These are phyloP conservation scores for Erigeron philadelphicus DNA, from an alignment of 140 eudicot genomes.

Conservation along the genomic window DNA sequence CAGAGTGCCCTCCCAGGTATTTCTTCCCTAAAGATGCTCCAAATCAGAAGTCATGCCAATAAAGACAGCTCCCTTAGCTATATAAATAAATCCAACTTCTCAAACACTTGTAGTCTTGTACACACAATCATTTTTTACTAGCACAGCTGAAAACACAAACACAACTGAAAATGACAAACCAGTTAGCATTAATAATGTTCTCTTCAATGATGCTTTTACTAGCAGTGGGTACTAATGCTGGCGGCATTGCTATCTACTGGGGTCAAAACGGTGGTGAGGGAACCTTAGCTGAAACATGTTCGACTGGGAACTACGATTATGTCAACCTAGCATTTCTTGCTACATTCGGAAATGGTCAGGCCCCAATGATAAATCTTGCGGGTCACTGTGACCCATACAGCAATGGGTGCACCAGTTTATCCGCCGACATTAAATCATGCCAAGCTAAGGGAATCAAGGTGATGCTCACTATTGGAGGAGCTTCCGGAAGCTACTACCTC, in stretches of 20 bases:
- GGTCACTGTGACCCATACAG: slow-evolving; percentile 51
- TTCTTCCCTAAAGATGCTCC: no score
- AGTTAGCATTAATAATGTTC: neutral
- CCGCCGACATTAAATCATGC: slow-evolving; percentile 39
- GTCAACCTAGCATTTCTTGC: slow-evolving; percentile 41
- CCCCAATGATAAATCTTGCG: slow-evolving; percentile 44
- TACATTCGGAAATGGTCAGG: slow-evolving; percentile 39
- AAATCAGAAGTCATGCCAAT: neutral
- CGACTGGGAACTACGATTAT: slow-evolving; percentile 32
- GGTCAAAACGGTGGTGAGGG: slow-evolving; percentile 55
- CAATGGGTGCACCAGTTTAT: slow-evolving; percentile 40
- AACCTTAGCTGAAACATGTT: slow-evolving; percentile 41
- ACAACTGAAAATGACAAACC: slow-evolving; percentile 19
- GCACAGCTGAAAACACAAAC: neutral
- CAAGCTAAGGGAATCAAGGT: slow-evolving; percentile 48
- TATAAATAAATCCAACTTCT: slow-evolving; percentile 16
- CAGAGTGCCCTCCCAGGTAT: no score
- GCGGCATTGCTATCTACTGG: slow-evolving; percentile 54
- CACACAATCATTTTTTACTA: slow-evolving; percentile 7
- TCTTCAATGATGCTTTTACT: slow-evolving; percentile 25
- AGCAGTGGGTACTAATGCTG: slow-evolving; percentile 27
- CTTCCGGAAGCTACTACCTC: slow-evolving; percentile 42
- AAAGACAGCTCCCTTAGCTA: neutral
- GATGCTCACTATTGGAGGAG: slow-evolving; percentile 52
- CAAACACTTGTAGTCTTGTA: neutral